Evolutionary conservation across 306 rosid species (phyloP).

Genomic region (Comarum palustre): DNA sequence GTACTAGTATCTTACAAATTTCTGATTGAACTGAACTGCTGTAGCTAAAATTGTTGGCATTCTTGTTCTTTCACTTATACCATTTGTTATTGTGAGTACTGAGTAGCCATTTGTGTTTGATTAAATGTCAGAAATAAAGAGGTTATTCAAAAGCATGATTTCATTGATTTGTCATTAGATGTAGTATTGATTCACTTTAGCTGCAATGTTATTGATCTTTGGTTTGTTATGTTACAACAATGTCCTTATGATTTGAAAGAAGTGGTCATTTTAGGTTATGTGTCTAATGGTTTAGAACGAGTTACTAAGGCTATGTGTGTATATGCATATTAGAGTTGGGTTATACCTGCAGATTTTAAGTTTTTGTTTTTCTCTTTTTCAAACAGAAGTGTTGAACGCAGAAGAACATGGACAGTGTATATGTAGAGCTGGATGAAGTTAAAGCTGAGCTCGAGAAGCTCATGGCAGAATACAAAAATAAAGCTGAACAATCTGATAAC

Average conservation of each 20-base stretch:
- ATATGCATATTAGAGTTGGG: not conserved
- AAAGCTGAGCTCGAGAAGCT: constrained; percentile 62
- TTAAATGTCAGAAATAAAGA: not conserved
- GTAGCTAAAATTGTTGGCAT: not conserved
- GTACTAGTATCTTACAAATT: not conserved
- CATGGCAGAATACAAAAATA: constrained; percentile 48
- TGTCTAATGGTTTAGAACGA: not conserved
- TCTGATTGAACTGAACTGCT: not conserved
- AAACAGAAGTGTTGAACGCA: constrained; percentile 19
- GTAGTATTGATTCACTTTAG: too few relatives aligned
- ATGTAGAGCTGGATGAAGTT: constrained; percentile 63
- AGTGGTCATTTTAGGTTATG: not conserved
- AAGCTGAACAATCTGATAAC: constrained; percentile 44
- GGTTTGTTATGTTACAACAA: not conserved
- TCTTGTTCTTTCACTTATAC: not conserved
- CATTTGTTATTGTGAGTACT: not conserved
- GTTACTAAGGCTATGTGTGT: not conserved
- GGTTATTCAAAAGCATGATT: not conserved
- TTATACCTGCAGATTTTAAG: not conserved
- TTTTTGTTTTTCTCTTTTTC: not conserved
- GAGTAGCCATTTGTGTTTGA: not conserved
- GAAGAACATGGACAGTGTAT: constrained; percentile 54
- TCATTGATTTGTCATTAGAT: not conserved
- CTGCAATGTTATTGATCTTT: not conserved
- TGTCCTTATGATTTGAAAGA: not conserved